phyloP scores from a whole-genome alignment of 768 basidiomycete genomes.

The Mrakia blollopis region DNA sequence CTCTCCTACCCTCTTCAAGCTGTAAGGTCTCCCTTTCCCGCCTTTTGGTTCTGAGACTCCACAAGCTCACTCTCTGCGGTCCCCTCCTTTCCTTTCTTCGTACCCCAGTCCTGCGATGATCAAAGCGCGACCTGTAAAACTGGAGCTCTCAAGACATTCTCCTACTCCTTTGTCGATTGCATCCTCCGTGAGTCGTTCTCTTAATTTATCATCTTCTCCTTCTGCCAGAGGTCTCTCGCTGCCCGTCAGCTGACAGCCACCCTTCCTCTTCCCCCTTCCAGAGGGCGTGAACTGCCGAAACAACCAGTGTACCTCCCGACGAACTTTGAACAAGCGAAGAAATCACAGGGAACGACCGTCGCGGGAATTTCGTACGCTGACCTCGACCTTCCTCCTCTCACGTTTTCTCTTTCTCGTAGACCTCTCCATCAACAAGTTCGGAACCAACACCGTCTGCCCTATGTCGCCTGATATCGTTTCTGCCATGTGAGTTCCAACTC shows the following conservation, averaged over 20 bases:
- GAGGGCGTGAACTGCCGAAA: background rate
- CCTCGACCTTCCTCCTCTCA: background rate
- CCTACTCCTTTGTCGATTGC: background rate
- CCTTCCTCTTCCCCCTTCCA: background rate
- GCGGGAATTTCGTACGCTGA: no score
- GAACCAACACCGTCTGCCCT: background rate
- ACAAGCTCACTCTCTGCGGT: no score
- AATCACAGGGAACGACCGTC: no score
- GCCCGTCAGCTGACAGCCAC: background rate
- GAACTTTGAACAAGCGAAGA: no score
- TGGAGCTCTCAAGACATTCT: background rate
- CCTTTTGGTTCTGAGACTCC: no score
- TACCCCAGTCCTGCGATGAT: background rate
- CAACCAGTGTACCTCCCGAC: background rate
- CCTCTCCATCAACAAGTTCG: background rate
- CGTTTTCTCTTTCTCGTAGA: background rate
- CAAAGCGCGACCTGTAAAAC: background rate
- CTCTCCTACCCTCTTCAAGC: background rate
- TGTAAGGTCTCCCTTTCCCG: no score
- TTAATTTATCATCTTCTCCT: background rate
- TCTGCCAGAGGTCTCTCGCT: no score
- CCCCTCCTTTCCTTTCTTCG: no score
- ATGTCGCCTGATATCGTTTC: background rate
- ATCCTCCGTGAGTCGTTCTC: background rate
- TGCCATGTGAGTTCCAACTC: background rate